These are phyloP conservation scores for Panellus pusillus DNA, from an alignment of 768 basidiomycete species.

Conservation along the genomic window DNA sequence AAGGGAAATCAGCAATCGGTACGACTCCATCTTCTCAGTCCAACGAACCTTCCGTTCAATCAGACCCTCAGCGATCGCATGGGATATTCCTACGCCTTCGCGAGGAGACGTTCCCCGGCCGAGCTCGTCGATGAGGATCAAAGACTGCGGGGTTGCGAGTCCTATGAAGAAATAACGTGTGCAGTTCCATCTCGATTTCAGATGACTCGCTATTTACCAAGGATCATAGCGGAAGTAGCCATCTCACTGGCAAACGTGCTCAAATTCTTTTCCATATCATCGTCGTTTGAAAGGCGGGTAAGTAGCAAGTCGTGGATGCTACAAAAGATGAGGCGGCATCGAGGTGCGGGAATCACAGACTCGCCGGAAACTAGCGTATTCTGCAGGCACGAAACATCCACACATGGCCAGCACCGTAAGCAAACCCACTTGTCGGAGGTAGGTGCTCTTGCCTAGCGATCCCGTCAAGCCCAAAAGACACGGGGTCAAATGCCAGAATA, in stretches of 20 bases:
- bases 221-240: slow-evolving; percentile 88
- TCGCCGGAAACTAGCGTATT: slow-evolving; percentile 87
- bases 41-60: slow-evolving; percentile 65
- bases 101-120: slow-evolving; percentile 87
- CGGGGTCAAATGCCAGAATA: neutral
- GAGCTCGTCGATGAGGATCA: slow-evolving; percentile 91
- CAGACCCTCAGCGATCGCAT: slow-evolving; percentile 79
- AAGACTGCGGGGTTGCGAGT: slow-evolving; percentile 62
- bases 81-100: slow-evolving; percentile 80
- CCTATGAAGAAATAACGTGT: slow-evolving; percentile 40
- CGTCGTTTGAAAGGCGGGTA: slow-evolving; percentile 90
- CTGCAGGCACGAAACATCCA: slow-evolving; percentile 90
- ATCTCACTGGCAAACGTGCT: slow-evolving; percentile 98
- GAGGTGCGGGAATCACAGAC: slow-evolving; percentile 2
- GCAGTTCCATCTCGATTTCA: neutral
- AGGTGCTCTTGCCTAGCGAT: slow-evolving; percentile 82
- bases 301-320: slow-evolving; percentile 85
- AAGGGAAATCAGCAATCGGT: neutral
- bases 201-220: slow-evolving; percentile 46
- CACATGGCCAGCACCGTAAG: slow-evolving; percentile 85
- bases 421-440: slow-evolving; percentile 83
- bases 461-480: neutral
- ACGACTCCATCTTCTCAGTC: neutral
- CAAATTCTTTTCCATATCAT: slow-evolving; percentile 83
- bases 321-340: neutral